Base-by-base conservation (phyloP, 768 basidiomycete genomes). In the Amanita exitialis region DNA sequence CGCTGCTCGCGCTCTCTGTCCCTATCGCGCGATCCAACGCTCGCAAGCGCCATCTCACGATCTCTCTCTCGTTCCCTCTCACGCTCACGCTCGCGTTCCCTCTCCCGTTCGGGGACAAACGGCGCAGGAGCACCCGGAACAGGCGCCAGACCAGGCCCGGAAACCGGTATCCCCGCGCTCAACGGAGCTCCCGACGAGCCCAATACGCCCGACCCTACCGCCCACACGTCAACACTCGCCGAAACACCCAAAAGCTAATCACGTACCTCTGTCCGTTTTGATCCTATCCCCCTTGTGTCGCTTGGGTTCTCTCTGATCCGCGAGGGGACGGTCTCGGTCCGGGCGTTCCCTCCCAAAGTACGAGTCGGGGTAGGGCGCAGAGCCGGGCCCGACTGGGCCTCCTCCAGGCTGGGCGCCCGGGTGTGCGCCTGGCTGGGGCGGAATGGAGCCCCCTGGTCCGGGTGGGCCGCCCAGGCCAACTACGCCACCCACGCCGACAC, bases 241-340 rank as follows among this genome's bases (percentile, higher is more conserved):
- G 1, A 7, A 45, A 35, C n/a, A 20, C 28, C 37, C 21, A 39
- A 52, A 21, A 32, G 49, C 21, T n/a, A n/a, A 59, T 49, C 38
- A 49, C 67, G 66, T 66, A 57, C 63, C 62, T 45, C 69, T 60
- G 58, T 67, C 68, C 48, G 55, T 60, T 58, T 80, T 69, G 51
- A 63, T 65, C 30, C 64, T 61, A 28, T 66, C 66, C 13, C 59
- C 73, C 62, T 83, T 84, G 53, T 78, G 68, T 46, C 83, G 72
- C 63, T 83, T 84, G 13, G 76, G 66, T 54, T 85, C 83, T 37
- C 82, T 68, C 54, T 75, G 72, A 52, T 71, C 69, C 4, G 56
- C n/a, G 4, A n/a, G 53, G 4, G 72, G 65, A 12, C 73, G 65
- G n/a, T 75, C 75, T 21, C 66, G 58, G 25, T 64, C 67, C 20